Base-by-base conservation (phyloP, 176 grass and related monocot genomes). In the Raddia distichophylla region DNA sequence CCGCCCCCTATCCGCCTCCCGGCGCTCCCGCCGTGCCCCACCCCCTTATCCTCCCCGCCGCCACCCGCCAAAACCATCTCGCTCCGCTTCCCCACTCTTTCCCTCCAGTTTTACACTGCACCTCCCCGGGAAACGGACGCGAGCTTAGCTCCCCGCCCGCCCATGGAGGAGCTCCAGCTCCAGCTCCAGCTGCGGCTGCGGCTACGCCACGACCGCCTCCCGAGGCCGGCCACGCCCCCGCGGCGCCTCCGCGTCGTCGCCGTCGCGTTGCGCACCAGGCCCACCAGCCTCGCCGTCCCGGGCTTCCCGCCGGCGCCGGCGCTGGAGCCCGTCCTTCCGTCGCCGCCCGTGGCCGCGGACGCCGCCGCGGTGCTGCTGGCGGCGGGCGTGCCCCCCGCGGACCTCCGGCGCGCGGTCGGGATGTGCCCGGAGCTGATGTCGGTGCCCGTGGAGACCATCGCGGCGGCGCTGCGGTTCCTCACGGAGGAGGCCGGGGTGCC, bases 401-500 rank as follows among this genome's bases (percentile, higher is more conserved):
- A 98, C 53, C 77, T 98, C 80, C 88, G 88, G 15, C 92, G 95
- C 42, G 89, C 89, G 16, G 88, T 90, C 34, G 81, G 69, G 64
- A 98, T 98, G 92, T 98, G 95, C 71, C 95, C 95, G 53, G 95
- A 94, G 77, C 80, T 98, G 2, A 81, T 98, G 69, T 86, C 90
- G 14, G 86, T 89, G 19, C 78, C 86, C 2, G 69, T 82, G 16
- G 73, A 69, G 44, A 45, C 89, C 58, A 34, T 98, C 78, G 57
- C 86, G 3, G 45, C 86, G 5, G 86, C 84, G 47, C 82, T 93
- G 78, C 52, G 86, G 15, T 98, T 95, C 89, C 80, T 97, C 37
- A 66, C 82, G 13, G 59, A 87, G 11, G 90, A 98, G 52, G 86
- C 78, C 0, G 67, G 83, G 6, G 86, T 93, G 9, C 69, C 91